These are phyloP conservation scores for Lophiotrema nucula DNA, from an alignment of 495 filamentous ascomycete species.

Conservation along the genomic window DNA sequence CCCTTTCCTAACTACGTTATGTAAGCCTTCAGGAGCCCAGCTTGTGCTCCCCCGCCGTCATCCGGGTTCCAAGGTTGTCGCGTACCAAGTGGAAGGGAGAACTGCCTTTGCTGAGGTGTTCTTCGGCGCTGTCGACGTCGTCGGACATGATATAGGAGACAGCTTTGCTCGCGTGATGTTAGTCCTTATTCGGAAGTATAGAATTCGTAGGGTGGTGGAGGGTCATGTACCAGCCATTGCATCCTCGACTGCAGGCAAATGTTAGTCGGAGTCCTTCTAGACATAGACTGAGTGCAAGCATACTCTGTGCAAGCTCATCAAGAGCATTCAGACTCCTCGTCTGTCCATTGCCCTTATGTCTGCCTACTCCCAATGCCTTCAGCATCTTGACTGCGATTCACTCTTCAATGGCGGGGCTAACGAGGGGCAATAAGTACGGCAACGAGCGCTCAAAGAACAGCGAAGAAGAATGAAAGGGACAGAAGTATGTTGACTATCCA, in stretches of 20 bases:
- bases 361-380: conserved; percentile 52
- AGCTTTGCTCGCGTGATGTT: conserved; percentile 31
- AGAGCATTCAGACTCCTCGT: conserved; percentile 59
- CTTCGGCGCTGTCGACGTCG: conserved; percentile 85
- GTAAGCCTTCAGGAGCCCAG: background rate
- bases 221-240: conserved; percentile 58
- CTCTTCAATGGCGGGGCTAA: background rate
- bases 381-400: conserved; percentile 31
- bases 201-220: background rate
- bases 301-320: conserved; percentile 60
- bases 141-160: conserved; percentile 81
- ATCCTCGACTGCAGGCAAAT: conserved; percentile 54
- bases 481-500: too few species aligned
- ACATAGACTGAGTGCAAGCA: background rate
- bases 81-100: conserved; percentile 88
- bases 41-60: background rate
- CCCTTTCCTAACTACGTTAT: conserved; percentile 66
- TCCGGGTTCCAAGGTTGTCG: background rate
- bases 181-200: background rate
- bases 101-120: conserved; percentile 62
- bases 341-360: conserved; percentile 52
- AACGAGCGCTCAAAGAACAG: background rate
- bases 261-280: conserved; percentile 23
- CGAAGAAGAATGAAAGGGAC: background rate
- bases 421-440: background rate